Conservation (phyloP, 2,329 filamentous ascomycete species). For the Penicillium sp. region DNA sequence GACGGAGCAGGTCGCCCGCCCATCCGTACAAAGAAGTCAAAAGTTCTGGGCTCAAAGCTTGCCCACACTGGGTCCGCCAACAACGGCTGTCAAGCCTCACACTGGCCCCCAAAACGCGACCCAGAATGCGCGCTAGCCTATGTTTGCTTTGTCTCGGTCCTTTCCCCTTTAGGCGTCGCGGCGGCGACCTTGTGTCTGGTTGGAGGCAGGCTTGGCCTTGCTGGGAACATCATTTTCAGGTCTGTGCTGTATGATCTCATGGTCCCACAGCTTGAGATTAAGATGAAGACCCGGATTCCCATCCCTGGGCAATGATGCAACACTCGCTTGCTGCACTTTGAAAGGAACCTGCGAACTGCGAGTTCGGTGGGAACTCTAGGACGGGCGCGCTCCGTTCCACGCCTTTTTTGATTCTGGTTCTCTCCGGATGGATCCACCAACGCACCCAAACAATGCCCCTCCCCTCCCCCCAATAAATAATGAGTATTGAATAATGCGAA, state of each 20-base stretch:
- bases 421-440: constrained; percentile 4
- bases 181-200: not conserved
- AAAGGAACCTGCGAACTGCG: constrained; percentile 6
- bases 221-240: not conserved
- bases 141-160: constrained; percentile 9
- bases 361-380: constrained; percentile 3
- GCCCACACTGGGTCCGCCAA: constrained; percentile 11
- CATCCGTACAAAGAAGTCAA: constrained; percentile 3
- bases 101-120: constrained; percentile 10
- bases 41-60: constrained; percentile 19
- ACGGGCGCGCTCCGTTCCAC: constrained; percentile 2
- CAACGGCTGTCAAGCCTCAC: constrained; percentile 29
- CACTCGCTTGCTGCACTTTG: not conserved
- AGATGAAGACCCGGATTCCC: constrained; percentile 3
- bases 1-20: constrained; percentile 14
- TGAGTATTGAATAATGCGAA: no score
- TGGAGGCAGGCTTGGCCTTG: not conserved
- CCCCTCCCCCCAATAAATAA: no score
- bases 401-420: constrained; percentile 1
- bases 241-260: constrained; percentile 7
- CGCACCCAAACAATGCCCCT: no score
- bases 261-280: constrained; percentile 2
- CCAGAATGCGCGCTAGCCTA: constrained; percentile 16
- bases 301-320: constrained; percentile 15
- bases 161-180: not conserved